Evolutionary conservation across 768 basidiomycete genomes (phyloP).

Genomic region (Erythrobasidium yunnanense): DNA sequence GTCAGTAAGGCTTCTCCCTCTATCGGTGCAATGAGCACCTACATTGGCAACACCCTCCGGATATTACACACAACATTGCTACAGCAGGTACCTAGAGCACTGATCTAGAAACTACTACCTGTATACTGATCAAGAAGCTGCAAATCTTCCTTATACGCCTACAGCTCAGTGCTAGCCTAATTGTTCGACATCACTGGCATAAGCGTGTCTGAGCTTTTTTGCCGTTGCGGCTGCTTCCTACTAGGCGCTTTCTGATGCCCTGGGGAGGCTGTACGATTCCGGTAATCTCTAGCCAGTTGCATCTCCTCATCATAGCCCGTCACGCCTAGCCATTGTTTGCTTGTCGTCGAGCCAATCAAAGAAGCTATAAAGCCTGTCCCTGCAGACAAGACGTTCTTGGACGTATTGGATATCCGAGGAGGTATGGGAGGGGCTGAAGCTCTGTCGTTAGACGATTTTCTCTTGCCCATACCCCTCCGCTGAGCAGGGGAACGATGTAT

Average conservation of each 20-base stretch:
- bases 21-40: too few relatives aligned
- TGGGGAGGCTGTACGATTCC: neutral
- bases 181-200: neutral
- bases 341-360: conserved; percentile 1
- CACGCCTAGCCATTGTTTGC: neutral
- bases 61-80: too few relatives aligned
- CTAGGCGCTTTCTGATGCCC: neutral
- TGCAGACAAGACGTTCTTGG: neutral
- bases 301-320: conserved; percentile 9
- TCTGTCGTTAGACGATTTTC: neutral
- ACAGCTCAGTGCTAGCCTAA: too few relatives aligned
- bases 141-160: too few relatives aligned
- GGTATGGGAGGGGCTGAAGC: neutral
- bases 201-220: neutral
- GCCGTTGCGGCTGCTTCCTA: neutral
- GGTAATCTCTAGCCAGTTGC: conserved; percentile 8
- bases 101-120: too few relatives aligned
- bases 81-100: too few relatives aligned
- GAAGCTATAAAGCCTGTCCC: neutral
- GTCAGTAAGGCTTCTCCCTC: too few relatives aligned
- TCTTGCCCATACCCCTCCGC: too few relatives aligned
- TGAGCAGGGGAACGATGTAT: too few relatives aligned
- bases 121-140: too few relatives aligned
- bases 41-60: too few relatives aligned
- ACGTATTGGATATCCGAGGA: neutral